A percentile compares a stretch with the other conserved stretches of the same genome.
phyloP scores from a whole-genome alignment of 2,329 filamentous ascomycete species.

The Penicillium digitatum region DNA sequence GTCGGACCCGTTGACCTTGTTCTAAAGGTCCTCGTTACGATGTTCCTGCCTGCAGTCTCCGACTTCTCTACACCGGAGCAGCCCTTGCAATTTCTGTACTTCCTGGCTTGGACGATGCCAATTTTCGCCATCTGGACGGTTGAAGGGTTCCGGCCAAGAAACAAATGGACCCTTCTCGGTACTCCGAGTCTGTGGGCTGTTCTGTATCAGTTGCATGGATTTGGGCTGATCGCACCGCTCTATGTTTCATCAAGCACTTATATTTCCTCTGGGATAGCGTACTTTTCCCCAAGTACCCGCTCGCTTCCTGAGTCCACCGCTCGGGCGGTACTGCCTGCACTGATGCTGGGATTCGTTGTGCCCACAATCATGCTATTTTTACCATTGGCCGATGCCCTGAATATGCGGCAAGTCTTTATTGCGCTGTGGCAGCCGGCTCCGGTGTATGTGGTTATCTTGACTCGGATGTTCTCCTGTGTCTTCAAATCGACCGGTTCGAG shows the following conservation, averaged over 20 bases:
- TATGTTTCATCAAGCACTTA: conserved; percentile 23
- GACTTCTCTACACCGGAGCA: conserved; percentile 5
- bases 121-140: conserved; percentile 14
- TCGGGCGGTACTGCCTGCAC: conserved; percentile 21
- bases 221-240: conserved; percentile 23
- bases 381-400: conserved; percentile 10
- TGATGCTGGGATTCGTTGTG: conserved; percentile 24
- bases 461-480: conserved; percentile 10
- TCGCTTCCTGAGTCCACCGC: conserved; percentile 17
- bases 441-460: conserved; percentile 19
- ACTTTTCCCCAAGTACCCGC: conserved; percentile 14
- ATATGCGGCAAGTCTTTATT: conserved; percentile 17
- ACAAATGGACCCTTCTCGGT: conserved; percentile 15
- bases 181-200: conserved; percentile 14
- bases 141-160: conserved; percentile 14
- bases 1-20: conserved; percentile 5
- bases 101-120: conserved; percentile 11
- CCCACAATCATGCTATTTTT: conserved; percentile 26
- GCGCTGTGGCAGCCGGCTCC: conserved; percentile 25
- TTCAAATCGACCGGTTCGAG: not conserved
- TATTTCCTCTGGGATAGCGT: conserved; percentile 7
- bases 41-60: conserved; percentile 10
- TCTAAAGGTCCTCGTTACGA: conserved; percentile 4
- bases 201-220: conserved; percentile 17
- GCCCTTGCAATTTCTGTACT: conserved; percentile 13